phyloP scores from a whole-genome alignment of 2,329 filamentous ascomycete genomes.

The Celoporthe dispersa region DNA sequence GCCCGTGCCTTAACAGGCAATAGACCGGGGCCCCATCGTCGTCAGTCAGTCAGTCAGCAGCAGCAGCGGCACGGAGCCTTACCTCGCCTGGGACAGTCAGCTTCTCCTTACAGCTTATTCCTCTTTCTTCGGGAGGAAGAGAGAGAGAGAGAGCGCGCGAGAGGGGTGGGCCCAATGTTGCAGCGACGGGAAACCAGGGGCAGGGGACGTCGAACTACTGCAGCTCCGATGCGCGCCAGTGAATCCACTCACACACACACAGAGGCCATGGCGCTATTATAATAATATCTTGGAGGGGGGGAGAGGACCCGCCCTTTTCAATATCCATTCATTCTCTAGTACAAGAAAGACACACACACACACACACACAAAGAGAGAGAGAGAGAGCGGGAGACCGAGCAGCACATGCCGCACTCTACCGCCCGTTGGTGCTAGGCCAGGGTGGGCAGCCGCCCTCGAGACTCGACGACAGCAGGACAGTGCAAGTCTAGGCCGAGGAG shows the following conservation, averaged over 20 bases:
- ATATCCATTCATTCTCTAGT: neutral
- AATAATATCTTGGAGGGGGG: neutral
- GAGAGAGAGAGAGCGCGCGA: neutral
- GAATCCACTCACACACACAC: neutral
- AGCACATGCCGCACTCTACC: neutral
- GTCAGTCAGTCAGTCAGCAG: neutral
- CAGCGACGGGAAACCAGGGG: neutral
- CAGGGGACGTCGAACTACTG: neutral
- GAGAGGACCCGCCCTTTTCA: neutral
- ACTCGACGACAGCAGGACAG: neutral
- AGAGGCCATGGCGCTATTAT: neutral
- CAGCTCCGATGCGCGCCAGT: neutral
- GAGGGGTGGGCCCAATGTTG: neutral
- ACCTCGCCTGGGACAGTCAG: neutral
- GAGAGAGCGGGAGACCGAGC: too few relatives aligned
- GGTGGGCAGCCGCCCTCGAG: neutral
- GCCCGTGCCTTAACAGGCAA: neutral
- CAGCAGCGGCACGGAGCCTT: neutral
- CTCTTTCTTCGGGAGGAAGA: neutral
- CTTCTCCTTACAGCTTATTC: neutral
- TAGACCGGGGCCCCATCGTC: neutral
- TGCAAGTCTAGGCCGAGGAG: neutral
- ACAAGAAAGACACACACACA: neutral
- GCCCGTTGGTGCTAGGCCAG: neutral
- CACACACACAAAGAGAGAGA: too few relatives aligned